A percentile compares a stretch with the other conserved stretches of the same genome.
These are phyloP conservation scores for Hyaloperonospora arabidopsidis DNA, from an alignment of 352 stramenopile genomes.

Conservation along the genomic window DNA sequence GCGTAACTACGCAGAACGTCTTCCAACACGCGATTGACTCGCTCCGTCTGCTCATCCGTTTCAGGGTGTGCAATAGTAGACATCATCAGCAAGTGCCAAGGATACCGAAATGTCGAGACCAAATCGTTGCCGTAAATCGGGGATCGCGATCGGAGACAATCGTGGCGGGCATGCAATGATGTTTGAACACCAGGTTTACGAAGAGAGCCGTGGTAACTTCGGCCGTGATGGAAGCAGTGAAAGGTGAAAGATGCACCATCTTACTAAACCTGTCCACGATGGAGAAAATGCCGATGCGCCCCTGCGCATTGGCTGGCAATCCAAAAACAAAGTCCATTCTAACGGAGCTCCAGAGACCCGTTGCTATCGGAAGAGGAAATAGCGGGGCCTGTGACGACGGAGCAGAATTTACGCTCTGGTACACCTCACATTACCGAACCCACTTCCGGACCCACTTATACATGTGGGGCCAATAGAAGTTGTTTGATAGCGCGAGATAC, in stretches of 20 bases:
- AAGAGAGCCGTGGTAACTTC: not conserved
- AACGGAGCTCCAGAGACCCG: not conserved
- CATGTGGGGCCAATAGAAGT: conserved; percentile 22
- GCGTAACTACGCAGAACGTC: not conserved
- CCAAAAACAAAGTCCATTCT: too few species aligned
- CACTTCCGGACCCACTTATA: conserved; percentile 26
- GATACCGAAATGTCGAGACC: not conserved
- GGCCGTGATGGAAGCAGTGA: not conserved
- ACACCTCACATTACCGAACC: not conserved
- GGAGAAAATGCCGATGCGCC: too few species aligned
- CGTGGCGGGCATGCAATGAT: not conserved
- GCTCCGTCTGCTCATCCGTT: not conserved
- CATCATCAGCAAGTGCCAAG: not conserved
- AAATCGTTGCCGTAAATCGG: conserved; percentile 5
- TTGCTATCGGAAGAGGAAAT: not conserved
- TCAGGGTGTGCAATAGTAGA: not conserved
- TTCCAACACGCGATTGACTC: not conserved
- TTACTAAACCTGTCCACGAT: conserved; percentile 23
- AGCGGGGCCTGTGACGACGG: not conserved
- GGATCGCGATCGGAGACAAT: conserved; percentile 3
- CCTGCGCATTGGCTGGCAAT: too few species aligned
- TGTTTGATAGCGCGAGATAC: conserved; percentile 3
- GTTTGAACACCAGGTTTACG: not conserved
- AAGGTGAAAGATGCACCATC: conserved; percentile 20
- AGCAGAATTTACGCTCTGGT: not conserved